Base-by-base conservation (phyloP, 495 filamentous ascomycete genomes). In the Daldinia bambusicola region DNA sequence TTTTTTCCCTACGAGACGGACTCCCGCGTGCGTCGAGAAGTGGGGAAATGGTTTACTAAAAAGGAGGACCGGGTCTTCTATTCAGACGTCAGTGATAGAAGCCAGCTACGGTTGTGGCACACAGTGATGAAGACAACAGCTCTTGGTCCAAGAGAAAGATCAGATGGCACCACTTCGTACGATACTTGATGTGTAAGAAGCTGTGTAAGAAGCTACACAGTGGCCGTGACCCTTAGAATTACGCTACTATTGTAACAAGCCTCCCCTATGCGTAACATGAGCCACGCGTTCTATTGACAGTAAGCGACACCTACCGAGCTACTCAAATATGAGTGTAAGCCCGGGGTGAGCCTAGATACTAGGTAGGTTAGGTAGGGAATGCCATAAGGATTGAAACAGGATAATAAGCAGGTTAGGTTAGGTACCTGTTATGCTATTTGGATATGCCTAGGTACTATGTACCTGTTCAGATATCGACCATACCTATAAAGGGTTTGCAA, bases 111-210 rank as follows among this genome's bases (percentile, higher is more conserved):
- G 53, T 64, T 66, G 52, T 67, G 63, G 62, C 57, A 63, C 40
- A 75, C 64, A 64, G 63, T 60, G 67, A 69, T 69, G 69, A 72
- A 70, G 67, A 72, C 63, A 64, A 64, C 61, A 58, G 56, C 40
- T 63, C 62, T 72, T 70, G 64, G 73, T 60, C 75, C 60, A 76
- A 72, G 63, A 72, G 70, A 75, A 72, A 72, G 66, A 69, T 62
- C 55, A 41, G 66, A 73, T 63, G 69, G 68, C 58, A 51, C 64
- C 64, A 65, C 55, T 52, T 58, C 55, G 56, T 70, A 56, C 26
- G 61, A 66, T 36, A 60, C 38, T 55, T 51, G 52, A 74, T 70
- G 55, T 48, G 66, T 70, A 70, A 64, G 40, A 64, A 53, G 9
- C 9, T 70, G 55, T 48, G 66, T 70, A 70, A 64, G 40, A 64